Percentiles rank a stretch among this genome's conserved stretches.
Conservation (phyloP, 2,329 filamentous ascomycete species). For the Periconia macrospinosa region DNA sequence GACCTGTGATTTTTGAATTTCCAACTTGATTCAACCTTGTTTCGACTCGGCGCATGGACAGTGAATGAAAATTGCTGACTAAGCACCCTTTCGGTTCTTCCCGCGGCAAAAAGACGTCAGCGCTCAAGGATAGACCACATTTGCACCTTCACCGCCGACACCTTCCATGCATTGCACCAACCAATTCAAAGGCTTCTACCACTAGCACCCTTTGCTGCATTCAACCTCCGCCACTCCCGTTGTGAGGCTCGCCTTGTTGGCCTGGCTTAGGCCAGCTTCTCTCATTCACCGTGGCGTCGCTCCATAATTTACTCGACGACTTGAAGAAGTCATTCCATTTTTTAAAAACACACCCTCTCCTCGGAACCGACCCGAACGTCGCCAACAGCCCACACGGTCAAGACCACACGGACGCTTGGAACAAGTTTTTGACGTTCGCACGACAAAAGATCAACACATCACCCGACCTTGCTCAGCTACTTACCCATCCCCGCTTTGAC, state of each 20-base stretch:
- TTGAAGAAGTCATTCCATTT: conserved; percentile 41
- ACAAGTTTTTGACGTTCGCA: conserved; percentile 19
- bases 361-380: conserved; percentile 21
- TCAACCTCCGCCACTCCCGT: conserved; percentile 10
- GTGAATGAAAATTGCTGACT: background rate
- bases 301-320: conserved; percentile 35
- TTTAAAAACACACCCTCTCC: conserved; percentile 33
- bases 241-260: conserved; percentile 1
- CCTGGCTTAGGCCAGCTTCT: background rate
- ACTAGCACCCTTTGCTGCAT: conserved; percentile 7
- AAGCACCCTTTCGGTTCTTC: conserved; percentile 8
- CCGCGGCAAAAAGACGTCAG: conserved; percentile 16
- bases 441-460: conserved; percentile 15
- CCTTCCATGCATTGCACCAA: conserved; percentile 18
- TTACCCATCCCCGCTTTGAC: conserved; percentile 36
- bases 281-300: conserved; percentile 40
- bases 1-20: too few relatives aligned
- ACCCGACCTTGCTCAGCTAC: conserved; percentile 25
- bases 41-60: background rate
- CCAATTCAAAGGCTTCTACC: conserved; percentile 8
- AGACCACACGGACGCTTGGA: conserved; percentile 21
- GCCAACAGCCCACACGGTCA: conserved; percentile 12
- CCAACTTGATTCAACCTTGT: background rate
- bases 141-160: conserved; percentile 19
- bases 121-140: background rate